phyloP scores from a whole-genome alignment of 2,329 filamentous ascomycete species.

The Cladosporium velox region DNA sequence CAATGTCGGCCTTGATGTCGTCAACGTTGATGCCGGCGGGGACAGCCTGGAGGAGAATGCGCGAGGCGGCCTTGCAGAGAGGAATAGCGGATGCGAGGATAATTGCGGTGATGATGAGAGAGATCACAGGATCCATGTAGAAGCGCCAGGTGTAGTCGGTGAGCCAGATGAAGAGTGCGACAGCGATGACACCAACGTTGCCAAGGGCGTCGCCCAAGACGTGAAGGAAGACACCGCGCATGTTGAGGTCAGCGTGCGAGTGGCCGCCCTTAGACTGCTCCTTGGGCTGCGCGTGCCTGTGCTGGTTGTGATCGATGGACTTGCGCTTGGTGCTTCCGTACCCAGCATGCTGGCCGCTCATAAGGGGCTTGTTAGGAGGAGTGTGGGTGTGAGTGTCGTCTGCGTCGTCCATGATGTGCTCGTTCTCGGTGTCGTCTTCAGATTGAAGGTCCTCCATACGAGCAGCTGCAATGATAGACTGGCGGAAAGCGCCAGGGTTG shows the following conservation, averaged over 20 bases:
- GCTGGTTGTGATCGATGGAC: slow-evolving; percentile 49
- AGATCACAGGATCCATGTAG: slow-evolving; percentile 90
- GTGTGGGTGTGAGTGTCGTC: slow-evolving; percentile 37
- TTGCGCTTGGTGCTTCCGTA: slow-evolving; percentile 35
- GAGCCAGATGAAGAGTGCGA: slow-evolving; percentile 88
- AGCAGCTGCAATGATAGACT: slow-evolving; percentile 88
- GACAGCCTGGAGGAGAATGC: slow-evolving; percentile 91
- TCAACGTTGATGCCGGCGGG: slow-evolving; percentile 84
- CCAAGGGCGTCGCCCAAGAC: slow-evolving; percentile 81
- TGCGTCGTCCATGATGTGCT: slow-evolving; percentile 40
- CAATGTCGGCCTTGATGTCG: slow-evolving; percentile 90
- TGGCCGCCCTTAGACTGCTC: slow-evolving; percentile 62
- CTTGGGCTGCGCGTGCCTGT: slow-evolving; percentile 79
- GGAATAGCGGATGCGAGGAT: slow-evolving; percentile 74
- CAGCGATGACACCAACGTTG: slow-evolving; percentile 81
- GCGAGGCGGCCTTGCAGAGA: slow-evolving; percentile 74
- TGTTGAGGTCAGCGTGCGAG: slow-evolving; percentile 87
- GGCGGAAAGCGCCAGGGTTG: slow-evolving; percentile 85
- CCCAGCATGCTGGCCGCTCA: slow-evolving; percentile 36
- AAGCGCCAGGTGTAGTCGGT: slow-evolving; percentile 77
- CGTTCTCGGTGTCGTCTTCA: slow-evolving; percentile 59
- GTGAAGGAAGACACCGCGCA: slow-evolving; percentile 73
- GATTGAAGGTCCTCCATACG: slow-evolving; percentile 59
- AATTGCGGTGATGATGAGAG: slow-evolving; percentile 85
- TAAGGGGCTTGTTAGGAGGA: slow-evolving; percentile 33